Evolutionary conservation across 23 red algal genomes (phyloP).

Genomic region (Gracilaria gracilis): DNA sequence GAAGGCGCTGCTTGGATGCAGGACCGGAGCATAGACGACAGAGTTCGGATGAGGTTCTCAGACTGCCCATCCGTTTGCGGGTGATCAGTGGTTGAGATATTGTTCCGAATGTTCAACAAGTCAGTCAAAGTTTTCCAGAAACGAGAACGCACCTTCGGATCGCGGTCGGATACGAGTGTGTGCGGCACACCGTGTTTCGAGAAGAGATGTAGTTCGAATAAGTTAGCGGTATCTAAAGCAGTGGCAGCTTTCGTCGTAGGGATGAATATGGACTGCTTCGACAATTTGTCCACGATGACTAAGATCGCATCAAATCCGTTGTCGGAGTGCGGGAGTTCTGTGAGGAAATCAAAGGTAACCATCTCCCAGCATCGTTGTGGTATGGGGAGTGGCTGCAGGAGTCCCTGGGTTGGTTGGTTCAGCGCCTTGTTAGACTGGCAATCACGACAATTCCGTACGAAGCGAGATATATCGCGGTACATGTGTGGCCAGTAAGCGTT

Average conservation of each 20-base stretch:
- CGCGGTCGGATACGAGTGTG: neutral
- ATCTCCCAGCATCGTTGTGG: slow-evolving; percentile 34
- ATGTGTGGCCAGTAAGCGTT: slow-evolving; percentile 14
- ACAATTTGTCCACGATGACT: slow-evolving; percentile 47
- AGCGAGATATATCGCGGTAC: neutral
- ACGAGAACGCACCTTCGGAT: neutral
- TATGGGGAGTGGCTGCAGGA: neutral
- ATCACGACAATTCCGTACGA: neutral
- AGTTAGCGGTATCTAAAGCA: neutral
- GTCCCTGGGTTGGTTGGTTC: neutral
- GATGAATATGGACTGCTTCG: slow-evolving; percentile 12
- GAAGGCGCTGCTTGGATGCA: neutral
- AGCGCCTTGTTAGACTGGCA: neutral
- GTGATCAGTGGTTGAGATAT: slow-evolving; percentile 37
- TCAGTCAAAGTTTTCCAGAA: slow-evolving; percentile 19
- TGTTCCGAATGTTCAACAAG: neutral
- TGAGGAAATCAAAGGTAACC: slow-evolving; percentile 18
- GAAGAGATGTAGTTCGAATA: slow-evolving; percentile 10
- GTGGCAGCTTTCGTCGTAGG: neutral
- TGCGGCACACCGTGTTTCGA: neutral
- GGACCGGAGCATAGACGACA: slow-evolving; percentile 24
- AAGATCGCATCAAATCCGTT: neutral
- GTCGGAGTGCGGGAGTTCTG: neutral
- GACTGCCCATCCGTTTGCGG: slow-evolving; percentile 39
- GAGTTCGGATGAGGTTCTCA: slow-evolving; percentile 27